Conservation (phyloP, 1,284 basidiomycete species). For the Tilletia setariae region DNA sequence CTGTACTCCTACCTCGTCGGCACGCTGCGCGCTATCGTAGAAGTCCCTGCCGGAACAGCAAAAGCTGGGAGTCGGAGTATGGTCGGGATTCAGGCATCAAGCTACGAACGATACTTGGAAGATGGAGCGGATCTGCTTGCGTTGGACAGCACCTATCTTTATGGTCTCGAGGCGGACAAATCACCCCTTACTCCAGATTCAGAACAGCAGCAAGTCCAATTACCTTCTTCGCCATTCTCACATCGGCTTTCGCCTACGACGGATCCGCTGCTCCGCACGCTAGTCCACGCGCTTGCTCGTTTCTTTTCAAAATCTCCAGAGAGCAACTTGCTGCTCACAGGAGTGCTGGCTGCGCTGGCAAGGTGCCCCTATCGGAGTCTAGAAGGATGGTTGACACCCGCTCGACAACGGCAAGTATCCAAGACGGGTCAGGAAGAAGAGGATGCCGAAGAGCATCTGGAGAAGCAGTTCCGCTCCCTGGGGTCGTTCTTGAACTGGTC, state of each 20-base stretch:
- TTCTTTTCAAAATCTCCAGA: conserved; percentile 85
- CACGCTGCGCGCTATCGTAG: conserved; percentile 7
- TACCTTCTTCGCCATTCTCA: conserved; percentile 14
- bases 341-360: conserved; percentile 72
- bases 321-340: conserved; percentile 82
- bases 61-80: background rate
- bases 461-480: conserved; percentile 1
- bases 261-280: conserved; percentile 70
- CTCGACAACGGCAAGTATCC: background rate
- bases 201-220: background rate
- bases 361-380: conserved; percentile 79
- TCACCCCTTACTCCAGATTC: background rate
- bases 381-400: conserved; percentile 70
- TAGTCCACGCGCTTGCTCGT: conserved; percentile 68
- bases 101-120: conserved; percentile 76
- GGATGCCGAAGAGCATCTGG: background rate
- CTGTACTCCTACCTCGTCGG: conserved; percentile 15
- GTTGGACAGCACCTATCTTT: conserved; percentile 31
- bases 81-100: conserved; percentile 57
- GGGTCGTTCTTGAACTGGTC: conserved; percentile 7
- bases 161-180: conserved; percentile 19
- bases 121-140: conserved; percentile 66
- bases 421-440: background rate
- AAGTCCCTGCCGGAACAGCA: background rate
- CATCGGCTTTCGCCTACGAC: conserved; percentile 70